These are phyloP conservation scores for Penicillium polonicum DNA, from an alignment of 2,329 filamentous ascomycete genomes.

Conservation along the genomic window DNA sequence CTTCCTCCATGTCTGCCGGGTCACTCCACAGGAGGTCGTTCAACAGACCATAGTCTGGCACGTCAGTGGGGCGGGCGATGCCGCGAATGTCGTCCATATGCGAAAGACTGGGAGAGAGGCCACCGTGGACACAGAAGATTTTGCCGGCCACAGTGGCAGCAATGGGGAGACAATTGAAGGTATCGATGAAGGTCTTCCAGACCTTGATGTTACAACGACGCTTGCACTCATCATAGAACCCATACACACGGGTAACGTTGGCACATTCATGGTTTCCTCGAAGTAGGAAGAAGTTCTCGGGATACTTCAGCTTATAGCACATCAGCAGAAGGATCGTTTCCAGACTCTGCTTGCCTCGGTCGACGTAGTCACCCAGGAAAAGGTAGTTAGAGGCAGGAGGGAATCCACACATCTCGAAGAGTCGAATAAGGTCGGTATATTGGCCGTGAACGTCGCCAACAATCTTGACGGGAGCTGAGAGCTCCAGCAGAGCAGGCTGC, in stretches of 20 bases:
- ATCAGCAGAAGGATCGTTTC: slow-evolving; percentile 91
- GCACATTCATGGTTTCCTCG: slow-evolving; percentile 96
- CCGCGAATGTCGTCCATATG: slow-evolving; percentile 99
- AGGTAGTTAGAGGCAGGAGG: slow-evolving; percentile 89
- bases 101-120: slow-evolving; percentile 82
- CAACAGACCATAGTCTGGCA: slow-evolving; percentile 91
- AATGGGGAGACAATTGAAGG: slow-evolving; percentile 93
- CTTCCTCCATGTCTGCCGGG: slow-evolving; percentile 94
- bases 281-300: slow-evolving; percentile 94
- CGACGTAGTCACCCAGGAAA: slow-evolving; percentile 94
- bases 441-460: slow-evolving; percentile 96
- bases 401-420: slow-evolving; percentile 99
- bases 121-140: slow-evolving; percentile 96
- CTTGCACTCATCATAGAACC: slow-evolving; percentile 98
- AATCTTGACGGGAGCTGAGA: slow-evolving; percentile 94
- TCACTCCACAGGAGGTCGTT: slow-evolving; percentile 98
- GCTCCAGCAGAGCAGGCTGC: slow-evolving; percentile 86
- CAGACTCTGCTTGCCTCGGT: slow-evolving; percentile 90
- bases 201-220: slow-evolving; percentile 93
- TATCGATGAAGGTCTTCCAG: slow-evolving; percentile 97
- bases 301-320: slow-evolving; percentile 96
- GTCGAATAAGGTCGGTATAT: slow-evolving; percentile 90
- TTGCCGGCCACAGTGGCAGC: slow-evolving; percentile 96
- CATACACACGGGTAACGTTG: slow-evolving; percentile 92
- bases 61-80: slow-evolving; percentile 92